Evolutionary conservation across 192 early-diverging fungal species (phyloP).

Genomic region (Mortierella claussenii): DNA sequence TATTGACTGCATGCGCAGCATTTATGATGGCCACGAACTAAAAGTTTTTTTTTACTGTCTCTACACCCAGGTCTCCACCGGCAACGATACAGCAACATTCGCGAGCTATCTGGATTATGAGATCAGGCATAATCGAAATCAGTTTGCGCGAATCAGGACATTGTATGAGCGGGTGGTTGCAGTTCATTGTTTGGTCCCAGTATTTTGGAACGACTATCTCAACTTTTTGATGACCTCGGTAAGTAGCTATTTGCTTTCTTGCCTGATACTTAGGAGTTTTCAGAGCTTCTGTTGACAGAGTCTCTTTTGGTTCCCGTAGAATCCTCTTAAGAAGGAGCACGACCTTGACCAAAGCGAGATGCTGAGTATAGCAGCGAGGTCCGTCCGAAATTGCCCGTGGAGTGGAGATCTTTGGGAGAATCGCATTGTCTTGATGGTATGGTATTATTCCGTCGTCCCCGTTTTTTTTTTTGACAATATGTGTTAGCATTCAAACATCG

Average conservation of each 20-base stretch:
- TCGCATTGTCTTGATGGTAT: conserved; percentile 23
- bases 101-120: conserved; percentile 68
- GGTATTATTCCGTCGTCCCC: neutral
- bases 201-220: conserved; percentile 77
- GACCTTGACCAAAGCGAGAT: conserved; percentile 46
- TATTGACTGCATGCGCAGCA: too few species aligned
- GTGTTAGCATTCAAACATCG: too few species aligned
- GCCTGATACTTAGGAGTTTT: too few species aligned
- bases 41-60: neutral
- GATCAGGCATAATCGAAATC: conserved; percentile 29
- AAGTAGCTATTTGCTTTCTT: neutral
- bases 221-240: conserved; percentile 60
- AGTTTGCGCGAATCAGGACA: conserved; percentile 49
- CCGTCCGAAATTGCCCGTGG: conserved; percentile 80
- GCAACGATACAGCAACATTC: conserved; percentile 57
- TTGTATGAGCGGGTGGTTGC: conserved; percentile 76
- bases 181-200: conserved; percentile 66
- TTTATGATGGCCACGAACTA: too few species aligned
- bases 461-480: too few species aligned
- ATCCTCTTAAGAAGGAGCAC: conserved; percentile 43
- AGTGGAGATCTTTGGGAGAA: conserved; percentile 69
- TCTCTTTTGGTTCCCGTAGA: too few species aligned
- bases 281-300: too few species aligned
- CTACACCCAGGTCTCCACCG: conserved; percentile 13
- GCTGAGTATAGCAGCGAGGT: conserved; percentile 54